Base-by-base conservation (phyloP, 2,329 filamentous ascomycete genomes). In the Calonectria ilicicola region DNA sequence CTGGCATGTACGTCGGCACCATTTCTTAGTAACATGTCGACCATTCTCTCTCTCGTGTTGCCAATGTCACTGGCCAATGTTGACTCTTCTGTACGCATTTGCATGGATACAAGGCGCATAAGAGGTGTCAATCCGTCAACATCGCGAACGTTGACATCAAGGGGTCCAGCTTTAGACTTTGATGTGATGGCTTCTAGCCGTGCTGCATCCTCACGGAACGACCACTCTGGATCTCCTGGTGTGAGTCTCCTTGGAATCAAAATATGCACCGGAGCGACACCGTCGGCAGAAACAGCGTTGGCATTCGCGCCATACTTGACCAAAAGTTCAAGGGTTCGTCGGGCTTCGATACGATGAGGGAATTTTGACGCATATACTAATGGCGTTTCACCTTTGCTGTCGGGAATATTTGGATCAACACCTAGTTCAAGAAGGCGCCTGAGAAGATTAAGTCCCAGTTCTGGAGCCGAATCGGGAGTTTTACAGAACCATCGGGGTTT, bases 281-380 rank as follows among this genome's bases (percentile, higher is more conserved):
- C 58, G 19, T 53, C 26, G 7, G n/a, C 10, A 6, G 67, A 44
- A 17, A 60, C 15, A 5, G 12, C 29, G 19, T 62, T 67, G 15
- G 40, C 32, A n/a, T 67, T 46, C 1, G 69, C 69, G 14, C 63
- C 69, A 35, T 67, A 21, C 19, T 67, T 32, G 5, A 70, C 23
- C 44, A 67, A 35, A 10, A 67, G 32, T 17, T 67, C 66, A n/a
- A 67, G 47, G 15, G 35, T 26, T 51, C 42, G 40, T 10, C 62
- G 49, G n/a, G 51, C 53, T 12, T 35, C n/a, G 8, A 51, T 32
- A n/a, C 10, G 46, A 21, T 46, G 23, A 15, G 65, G 69, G 9
- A 73, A 46, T 19, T 67, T 47, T 19, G 46, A 63, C 17, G 67
- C 65, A 32, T 69, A 67, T 2, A 49, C 40, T 5, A 74, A 21